Evolutionary conservation across 192 early-diverging fungal genomes (phyloP).

Genomic region (Podila epigama): DNA sequence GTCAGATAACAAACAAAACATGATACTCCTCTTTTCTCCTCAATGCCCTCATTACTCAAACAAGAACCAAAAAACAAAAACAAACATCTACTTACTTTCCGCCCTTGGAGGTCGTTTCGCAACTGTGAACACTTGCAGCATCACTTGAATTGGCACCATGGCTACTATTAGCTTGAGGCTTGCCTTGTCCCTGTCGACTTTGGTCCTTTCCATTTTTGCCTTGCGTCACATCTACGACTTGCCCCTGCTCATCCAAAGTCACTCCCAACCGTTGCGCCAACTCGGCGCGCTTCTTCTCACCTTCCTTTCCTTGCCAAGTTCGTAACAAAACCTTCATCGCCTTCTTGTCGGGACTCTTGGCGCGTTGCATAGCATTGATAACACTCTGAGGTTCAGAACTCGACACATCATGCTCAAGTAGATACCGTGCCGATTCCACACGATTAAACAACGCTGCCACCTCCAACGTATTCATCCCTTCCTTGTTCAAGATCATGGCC

Average conservation of each 20-base stretch:
- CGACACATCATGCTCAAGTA: constrained; percentile 14
- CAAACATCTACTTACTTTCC: constrained; percentile 3
- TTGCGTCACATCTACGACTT: not conserved
- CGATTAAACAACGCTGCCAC: constrained; percentile 13
- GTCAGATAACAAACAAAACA: no score
- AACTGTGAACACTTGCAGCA: constrained; percentile 4
- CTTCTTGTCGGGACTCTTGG: constrained; percentile 13
- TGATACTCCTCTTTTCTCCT: no score
- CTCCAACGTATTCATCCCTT: constrained; percentile 19
- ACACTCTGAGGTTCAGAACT: constrained; percentile 9
- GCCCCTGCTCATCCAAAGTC: not conserved
- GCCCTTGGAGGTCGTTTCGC: constrained; percentile 10
- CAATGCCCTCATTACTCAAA: no score
- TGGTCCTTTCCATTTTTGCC: no score
- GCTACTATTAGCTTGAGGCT: no score
- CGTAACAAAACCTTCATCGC: constrained; percentile 9
- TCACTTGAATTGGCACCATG: not conserved
- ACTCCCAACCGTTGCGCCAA: constrained; percentile 3
- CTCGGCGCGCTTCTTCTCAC: constrained; percentile 7
- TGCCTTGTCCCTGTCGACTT: no score
- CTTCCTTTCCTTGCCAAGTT: constrained; percentile 15
- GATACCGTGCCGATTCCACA: constrained; percentile 4
- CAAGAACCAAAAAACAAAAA: not conserved
- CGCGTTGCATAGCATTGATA: constrained; percentile 8
- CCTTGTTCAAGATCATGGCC: constrained; percentile 17